Conservation (phyloP, 768 basidiomycete species). For the Termitomyces sp. region DNA sequence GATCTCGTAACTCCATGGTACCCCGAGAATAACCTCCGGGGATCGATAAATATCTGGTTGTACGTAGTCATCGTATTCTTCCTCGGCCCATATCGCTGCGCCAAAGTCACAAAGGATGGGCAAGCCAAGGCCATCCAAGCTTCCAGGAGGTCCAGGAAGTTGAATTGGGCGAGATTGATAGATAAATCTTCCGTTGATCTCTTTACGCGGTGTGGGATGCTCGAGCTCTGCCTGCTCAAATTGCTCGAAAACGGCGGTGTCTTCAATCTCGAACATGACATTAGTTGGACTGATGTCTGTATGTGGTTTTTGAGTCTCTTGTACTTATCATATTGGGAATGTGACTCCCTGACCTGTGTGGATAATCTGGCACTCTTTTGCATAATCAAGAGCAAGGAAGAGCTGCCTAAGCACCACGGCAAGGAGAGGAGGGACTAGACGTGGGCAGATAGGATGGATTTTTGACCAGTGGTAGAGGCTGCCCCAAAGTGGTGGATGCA, state of each 20-base stretch:
- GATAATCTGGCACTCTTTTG: neutral
- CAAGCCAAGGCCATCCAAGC: conserved; percentile 5
- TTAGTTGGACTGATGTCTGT: neutral
- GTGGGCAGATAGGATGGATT: neutral
- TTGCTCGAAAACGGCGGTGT: neutral
- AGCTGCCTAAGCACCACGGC: neutral
- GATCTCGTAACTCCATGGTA: neutral
- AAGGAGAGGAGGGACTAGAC: neutral
- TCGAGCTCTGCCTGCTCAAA: conserved; percentile 17
- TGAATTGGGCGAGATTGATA: conserved; percentile 12
- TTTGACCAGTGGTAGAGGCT: neutral
- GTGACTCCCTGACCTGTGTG: neutral
- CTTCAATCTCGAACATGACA: neutral
- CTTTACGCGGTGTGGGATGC: conserved; percentile 17
- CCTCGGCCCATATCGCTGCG: conserved; percentile 13
- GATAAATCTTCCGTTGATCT: conserved; percentile 10
- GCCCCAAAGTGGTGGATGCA: conserved; percentile 2
- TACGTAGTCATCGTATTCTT: neutral
- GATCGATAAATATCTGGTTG: neutral
- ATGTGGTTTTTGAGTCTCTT: neutral
- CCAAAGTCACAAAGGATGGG: conserved; percentile 24
- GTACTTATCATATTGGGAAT: neutral
- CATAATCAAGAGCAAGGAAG: neutral
- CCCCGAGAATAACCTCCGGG: neutral
- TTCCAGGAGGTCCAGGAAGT: neutral